These are phyloP conservation scores for Selaginella moellendorffii DNA, from an alignment of 75 land plant genomes.

Conservation along the genomic window DNA sequence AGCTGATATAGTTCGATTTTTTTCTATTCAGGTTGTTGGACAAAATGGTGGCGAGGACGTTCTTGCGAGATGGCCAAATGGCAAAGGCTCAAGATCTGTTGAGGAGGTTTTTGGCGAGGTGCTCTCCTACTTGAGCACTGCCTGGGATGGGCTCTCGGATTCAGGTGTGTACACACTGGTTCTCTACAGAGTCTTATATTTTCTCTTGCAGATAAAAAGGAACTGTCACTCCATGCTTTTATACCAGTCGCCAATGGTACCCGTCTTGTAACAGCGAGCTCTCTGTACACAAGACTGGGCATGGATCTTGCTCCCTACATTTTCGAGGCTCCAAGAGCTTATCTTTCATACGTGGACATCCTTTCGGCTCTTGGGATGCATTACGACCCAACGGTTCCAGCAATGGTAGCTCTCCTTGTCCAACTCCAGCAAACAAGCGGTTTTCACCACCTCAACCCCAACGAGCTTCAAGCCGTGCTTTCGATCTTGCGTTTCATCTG, in stretches of 20 bases:
- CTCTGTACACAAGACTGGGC: constrained; percentile 49
- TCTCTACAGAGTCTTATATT: background rate
- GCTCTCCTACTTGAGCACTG: constrained; percentile 50
- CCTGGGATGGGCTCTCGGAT: constrained; percentile 59
- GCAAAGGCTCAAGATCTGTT: constrained; percentile 41
- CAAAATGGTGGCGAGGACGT: constrained; percentile 80
- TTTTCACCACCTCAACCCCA: constrained; percentile 84
- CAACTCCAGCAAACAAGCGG: constrained; percentile 60
- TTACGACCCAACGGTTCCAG: constrained; percentile 42
- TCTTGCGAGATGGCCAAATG: constrained; percentile 81
- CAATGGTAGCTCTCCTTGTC: constrained; percentile 46
- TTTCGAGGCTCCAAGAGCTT: constrained; percentile 64
- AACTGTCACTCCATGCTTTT: constrained; percentile 48
- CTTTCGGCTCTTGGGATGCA: constrained; percentile 69
- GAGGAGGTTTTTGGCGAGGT: constrained; percentile 74
- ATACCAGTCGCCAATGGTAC: constrained; percentile 92
- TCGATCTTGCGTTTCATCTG: constrained; percentile 59
- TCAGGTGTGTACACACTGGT: constrained; percentile 32
- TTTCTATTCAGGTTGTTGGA: constrained; percentile 45
- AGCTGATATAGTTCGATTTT: background rate
- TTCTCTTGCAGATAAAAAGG: constrained; percentile 35
- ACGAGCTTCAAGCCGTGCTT: constrained; percentile 82
- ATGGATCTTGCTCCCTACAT: constrained; percentile 79
- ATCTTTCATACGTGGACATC: constrained; percentile 69
- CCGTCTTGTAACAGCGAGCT: constrained; percentile 53